phyloP scores from a whole-genome alignment of 352 stramenopile species.

The Globisporangium acanthophoron region DNA sequence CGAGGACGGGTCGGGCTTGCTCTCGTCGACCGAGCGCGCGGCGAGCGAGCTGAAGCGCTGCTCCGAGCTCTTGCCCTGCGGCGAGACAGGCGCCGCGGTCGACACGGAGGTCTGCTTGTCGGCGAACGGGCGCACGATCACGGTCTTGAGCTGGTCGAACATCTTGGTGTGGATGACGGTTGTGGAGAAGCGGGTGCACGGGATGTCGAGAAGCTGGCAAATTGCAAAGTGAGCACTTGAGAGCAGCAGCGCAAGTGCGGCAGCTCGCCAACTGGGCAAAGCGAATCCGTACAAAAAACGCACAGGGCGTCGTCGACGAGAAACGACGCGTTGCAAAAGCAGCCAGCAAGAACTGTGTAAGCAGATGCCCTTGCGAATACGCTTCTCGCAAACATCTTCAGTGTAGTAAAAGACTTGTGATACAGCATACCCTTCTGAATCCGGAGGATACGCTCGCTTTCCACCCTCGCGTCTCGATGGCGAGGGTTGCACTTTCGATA shows the following conservation, averaged over 20 bases:
- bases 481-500: not conserved
- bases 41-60: slow-evolving; percentile 27
- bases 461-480: not conserved
- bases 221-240: slow-evolving; percentile 31
- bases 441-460: not conserved
- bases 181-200: not conserved
- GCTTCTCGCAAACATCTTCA: too few species aligned
- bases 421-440: too few species aligned
- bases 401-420: too few species aligned
- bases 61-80: slow-evolving; percentile 16
- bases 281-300: not conserved
- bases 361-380: too few species aligned
- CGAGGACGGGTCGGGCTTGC: slow-evolving; percentile 51
- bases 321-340: not conserved
- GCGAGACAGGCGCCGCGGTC: not conserved
- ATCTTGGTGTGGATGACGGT: slow-evolving; percentile 18
- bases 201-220: slow-evolving; percentile 8
- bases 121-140: slow-evolving; percentile 30
- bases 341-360: not conserved
- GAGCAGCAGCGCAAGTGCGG: not conserved
- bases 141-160: slow-evolving; percentile 74
- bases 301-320: not conserved
- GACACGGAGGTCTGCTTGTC: slow-evolving; percentile 17
- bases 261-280: not conserved
- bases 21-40: slow-evolving; percentile 26